Evolutionary conservation across 2,329 filamentous ascomycete genomes (phyloP).

Genomic region (Magnaporthales sp.): DNA sequence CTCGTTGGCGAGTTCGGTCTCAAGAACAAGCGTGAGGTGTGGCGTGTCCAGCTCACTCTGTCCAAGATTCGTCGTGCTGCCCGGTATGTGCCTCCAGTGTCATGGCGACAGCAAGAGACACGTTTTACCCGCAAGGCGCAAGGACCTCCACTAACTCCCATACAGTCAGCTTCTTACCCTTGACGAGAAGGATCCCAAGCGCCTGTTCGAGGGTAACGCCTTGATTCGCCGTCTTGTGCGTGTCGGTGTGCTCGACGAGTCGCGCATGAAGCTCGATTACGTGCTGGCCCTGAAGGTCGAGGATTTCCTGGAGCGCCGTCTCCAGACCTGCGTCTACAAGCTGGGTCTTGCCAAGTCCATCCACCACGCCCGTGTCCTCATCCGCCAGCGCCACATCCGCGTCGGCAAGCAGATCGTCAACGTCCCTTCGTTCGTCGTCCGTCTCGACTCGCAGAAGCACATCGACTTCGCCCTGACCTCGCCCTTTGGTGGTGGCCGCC

Average conservation of each 20-base stretch:
- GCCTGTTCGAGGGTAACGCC: conserved; percentile 99
- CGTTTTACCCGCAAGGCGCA: neutral
- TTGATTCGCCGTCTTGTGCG: conserved; percentile 99
- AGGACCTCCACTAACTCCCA: conserved; percentile 6
- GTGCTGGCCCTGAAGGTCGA: conserved; percentile 98
- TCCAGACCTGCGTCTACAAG: conserved; percentile 99
- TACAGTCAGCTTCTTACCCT: conserved; percentile 96
- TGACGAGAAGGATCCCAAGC: conserved; percentile 99
- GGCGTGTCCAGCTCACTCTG: conserved; percentile 98
- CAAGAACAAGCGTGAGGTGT: conserved; percentile 99
- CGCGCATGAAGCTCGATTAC: conserved; percentile 99
- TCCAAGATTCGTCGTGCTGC: conserved; percentile 99
- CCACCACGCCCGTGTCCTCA: conserved; percentile 99
- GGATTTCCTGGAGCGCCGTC: conserved; percentile 99
- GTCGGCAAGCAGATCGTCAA: conserved; percentile 99
- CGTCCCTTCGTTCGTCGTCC: conserved; percentile 98
- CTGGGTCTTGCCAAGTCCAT: conserved; percentile 99
- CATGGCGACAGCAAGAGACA: neutral
- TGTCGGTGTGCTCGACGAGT: conserved; percentile 99
- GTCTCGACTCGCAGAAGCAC: conserved; percentile 99
- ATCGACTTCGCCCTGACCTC: conserved; percentile 98
- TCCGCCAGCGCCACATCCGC: conserved; percentile 99
- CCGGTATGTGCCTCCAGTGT: conserved; percentile 56
- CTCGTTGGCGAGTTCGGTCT: conserved; percentile 99
- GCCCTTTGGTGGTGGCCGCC: conserved; percentile 93